A percentile compares a stretch with the other conserved stretches of the same genome.
Conservation (phyloP, 2,329 filamentous ascomycete species). For the Dichotomopilus funicola region DNA sequence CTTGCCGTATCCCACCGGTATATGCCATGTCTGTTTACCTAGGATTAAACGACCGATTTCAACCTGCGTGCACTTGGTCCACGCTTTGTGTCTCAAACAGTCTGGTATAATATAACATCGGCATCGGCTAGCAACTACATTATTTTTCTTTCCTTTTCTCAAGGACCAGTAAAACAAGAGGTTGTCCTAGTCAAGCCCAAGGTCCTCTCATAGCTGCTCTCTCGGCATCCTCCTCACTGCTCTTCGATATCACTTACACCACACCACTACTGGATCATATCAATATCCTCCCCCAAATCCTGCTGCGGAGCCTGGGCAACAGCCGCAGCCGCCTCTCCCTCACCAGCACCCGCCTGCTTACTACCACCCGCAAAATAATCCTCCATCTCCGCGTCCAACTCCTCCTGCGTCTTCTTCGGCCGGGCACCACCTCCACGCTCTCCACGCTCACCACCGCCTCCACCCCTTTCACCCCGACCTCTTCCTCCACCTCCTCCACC, state of each 20-base stretch:
- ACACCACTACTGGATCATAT: constrained; percentile 46
- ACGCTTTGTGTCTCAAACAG: too few relatives aligned
- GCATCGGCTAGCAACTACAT: too few relatives aligned
- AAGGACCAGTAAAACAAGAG: too few relatives aligned
- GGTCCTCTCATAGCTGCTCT: too few relatives aligned
- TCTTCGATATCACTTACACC: not conserved
- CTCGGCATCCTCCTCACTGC: too few relatives aligned
- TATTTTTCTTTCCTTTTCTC: too few relatives aligned
- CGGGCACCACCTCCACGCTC: constrained; percentile 48
- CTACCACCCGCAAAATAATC: constrained; percentile 68
- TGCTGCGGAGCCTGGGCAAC: constrained; percentile 5
- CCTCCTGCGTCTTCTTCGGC: constrained; percentile 79
- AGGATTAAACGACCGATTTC: too few relatives aligned
- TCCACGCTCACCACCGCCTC: constrained; percentile 31
- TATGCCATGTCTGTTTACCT: too few relatives aligned
- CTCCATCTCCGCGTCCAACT: constrained; percentile 94
- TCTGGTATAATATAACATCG: too few relatives aligned
- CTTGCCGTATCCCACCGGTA: too few relatives aligned
- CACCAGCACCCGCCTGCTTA: not conserved
- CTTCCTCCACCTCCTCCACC: constrained; percentile 21
- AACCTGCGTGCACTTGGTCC: too few relatives aligned
- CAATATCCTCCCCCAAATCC: constrained; percentile 14
- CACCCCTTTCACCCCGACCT: constrained; percentile 34
- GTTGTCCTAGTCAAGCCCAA: not conserved
- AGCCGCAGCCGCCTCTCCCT: constrained; percentile 12